Evolutionary conservation across 805 yeast species (phyloP).

Genomic region (Lipomyces mesembrius): DNA sequence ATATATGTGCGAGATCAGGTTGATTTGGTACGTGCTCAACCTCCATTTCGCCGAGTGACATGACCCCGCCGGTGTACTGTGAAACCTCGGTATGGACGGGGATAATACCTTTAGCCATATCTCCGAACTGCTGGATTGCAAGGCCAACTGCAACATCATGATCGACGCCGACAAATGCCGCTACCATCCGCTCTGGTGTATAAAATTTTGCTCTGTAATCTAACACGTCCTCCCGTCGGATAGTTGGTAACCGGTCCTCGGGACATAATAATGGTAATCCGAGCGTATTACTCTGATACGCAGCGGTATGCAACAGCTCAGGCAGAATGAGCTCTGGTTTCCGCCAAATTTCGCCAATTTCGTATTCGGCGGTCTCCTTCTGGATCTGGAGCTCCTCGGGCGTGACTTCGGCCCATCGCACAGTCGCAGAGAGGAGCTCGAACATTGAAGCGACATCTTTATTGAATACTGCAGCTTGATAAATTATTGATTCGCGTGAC

Average conservation of each 20-base stretch:
- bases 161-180: slow-evolving; percentile 85
- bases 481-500: slow-evolving; percentile 86
- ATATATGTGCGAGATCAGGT: slow-evolving; percentile 83
- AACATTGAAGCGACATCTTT: slow-evolving; percentile 81
- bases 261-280: slow-evolving; percentile 90
- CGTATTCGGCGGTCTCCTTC: slow-evolving; percentile 73
- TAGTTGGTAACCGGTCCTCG: slow-evolving; percentile 60
- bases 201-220: slow-evolving; percentile 68
- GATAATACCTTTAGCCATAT: slow-evolving; percentile 51
- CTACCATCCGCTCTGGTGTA: slow-evolving; percentile 79
- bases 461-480: slow-evolving; percentile 94
- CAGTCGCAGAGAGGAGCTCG: slow-evolving; percentile 74
- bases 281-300: slow-evolving; percentile 70
- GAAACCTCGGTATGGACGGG: slow-evolving; percentile 48
- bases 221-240: slow-evolving; percentile 58
- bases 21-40: slow-evolving; percentile 43
- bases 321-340: slow-evolving; percentile 87
- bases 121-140: slow-evolving; percentile 67
- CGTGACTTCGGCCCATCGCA: slow-evolving; percentile 68
- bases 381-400: slow-evolving; percentile 77
- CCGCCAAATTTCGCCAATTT: slow-evolving; percentile 76
- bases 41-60: slow-evolving; percentile 29
- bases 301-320: slow-evolving; percentile 85
- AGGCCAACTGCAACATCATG: slow-evolving; percentile 69
- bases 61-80: slow-evolving; percentile 60